phyloP scores from a whole-genome alignment of 192 early-diverging fungal species.

The Coemansia sp. region DNA sequence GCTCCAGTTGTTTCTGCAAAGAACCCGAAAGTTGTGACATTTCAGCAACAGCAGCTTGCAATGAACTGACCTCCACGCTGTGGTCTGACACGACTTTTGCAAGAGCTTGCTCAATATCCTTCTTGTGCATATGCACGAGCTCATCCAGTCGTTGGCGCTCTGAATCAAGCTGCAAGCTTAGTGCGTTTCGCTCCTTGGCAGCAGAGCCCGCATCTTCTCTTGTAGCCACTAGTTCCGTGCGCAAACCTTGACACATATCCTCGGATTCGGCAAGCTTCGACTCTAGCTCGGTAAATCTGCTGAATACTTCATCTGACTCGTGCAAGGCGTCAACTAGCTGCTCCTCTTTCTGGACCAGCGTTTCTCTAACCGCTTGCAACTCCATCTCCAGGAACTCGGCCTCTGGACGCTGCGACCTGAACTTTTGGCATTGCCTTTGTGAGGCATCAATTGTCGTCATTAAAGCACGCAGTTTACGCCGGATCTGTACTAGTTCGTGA shows the following conservation, averaged over 20 bases:
- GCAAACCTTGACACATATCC: slow-evolving; percentile 10
- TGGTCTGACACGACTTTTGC: slow-evolving; percentile 2
- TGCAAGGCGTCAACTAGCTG: slow-evolving; percentile 30
- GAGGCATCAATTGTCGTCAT: slow-evolving; percentile 41
- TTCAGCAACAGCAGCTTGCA: slow-evolving; percentile 3
- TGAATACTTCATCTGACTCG: slow-evolving; percentile 32
- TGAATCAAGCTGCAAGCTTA: slow-evolving; percentile 11
- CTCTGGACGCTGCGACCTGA: slow-evolving; percentile 52
- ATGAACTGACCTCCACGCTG: neutral
- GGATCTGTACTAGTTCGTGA: slow-evolving; percentile 44
- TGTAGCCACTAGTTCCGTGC: slow-evolving; percentile 6
- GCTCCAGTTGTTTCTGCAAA: slow-evolving; percentile 1
- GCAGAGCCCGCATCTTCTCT: neutral
- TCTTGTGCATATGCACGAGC: neutral
- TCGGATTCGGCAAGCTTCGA: neutral
- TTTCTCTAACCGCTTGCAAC: slow-evolving; percentile 36
- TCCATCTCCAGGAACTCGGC: slow-evolving; percentile 54
- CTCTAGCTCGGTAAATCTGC: slow-evolving; percentile 14
- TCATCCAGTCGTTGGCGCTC: slow-evolving; percentile 3
- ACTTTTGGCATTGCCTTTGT: slow-evolving; percentile 38
- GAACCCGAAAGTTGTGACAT: neutral
- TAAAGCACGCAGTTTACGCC: slow-evolving; percentile 43
- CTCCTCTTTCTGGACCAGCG: slow-evolving; percentile 40
- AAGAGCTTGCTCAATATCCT: neutral
- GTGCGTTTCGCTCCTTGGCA: neutral